Percentiles rank a stretch among this genome's conserved stretches.
Evolutionary conservation across 495 filamentous ascomycete species (phyloP).

Genomic region (Penicillium riverlandense): DNA sequence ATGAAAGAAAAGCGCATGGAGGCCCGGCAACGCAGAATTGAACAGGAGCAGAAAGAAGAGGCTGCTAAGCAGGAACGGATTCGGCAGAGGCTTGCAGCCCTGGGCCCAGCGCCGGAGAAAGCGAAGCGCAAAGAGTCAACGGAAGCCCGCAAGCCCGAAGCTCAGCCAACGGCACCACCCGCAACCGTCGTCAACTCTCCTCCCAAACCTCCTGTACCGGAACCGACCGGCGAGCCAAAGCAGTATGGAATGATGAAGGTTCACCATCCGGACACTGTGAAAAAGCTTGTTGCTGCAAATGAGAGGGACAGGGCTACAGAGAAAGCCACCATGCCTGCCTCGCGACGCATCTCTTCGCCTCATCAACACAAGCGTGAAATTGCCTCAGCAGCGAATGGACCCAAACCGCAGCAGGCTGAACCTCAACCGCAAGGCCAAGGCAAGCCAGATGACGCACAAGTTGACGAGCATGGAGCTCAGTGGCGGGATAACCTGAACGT

Average conservation of each 20-base stretch:
- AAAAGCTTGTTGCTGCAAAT: conserved; percentile 31
- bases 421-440: conserved; percentile 8
- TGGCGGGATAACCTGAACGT: conserved; percentile 33
- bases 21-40: conserved; percentile 68
- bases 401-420: conserved; percentile 12
- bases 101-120: conserved; percentile 60
- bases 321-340: conserved; percentile 19
- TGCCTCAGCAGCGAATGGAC: conserved; percentile 17
- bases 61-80: conserved; percentile 75
- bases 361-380: conserved; percentile 26
- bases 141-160: conserved; percentile 22
- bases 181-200: conserved; percentile 30
- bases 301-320: conserved; percentile 32
- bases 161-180: conserved; percentile 10
- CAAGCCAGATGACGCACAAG: conserved; percentile 14
- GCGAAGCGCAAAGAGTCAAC: conserved; percentile 42
- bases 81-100: conserved; percentile 67
- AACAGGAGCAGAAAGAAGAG: conserved; percentile 77
- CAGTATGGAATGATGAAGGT: conserved; percentile 57
- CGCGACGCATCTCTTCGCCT: conserved; percentile 26
- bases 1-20: conserved; percentile 78
- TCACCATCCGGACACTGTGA: conserved; percentile 43
- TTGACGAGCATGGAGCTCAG: conserved; percentile 29
- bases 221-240: conserved; percentile 44
- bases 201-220: conserved; percentile 46